Base-by-base conservation (phyloP, 305 asterid species). In the Solanum hybrid region DNA sequence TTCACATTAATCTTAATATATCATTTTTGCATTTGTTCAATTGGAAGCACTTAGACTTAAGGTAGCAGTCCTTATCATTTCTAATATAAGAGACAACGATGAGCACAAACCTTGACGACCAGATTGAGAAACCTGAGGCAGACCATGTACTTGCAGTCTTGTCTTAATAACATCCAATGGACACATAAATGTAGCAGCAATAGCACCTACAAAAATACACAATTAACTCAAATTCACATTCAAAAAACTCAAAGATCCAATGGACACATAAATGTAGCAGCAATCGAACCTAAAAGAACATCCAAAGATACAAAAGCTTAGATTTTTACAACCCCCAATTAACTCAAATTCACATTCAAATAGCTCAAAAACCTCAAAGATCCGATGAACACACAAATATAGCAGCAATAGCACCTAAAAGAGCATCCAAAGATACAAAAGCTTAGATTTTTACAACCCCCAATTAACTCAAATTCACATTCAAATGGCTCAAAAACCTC, bases 161-260 rank as follows among this genome's bases (percentile, higher is more conserved):
- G 99, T 97, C 93, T 97, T 97, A 77, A 96, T 94, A 37, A 97
- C 99, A 96, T 97, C 99, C 95, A 96, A 93, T 5, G 99, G 99
- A 90, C 99, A 95, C 88, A 96, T 91, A 92, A 94, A 93, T 81
- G 99, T 97, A 73, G 99, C 99, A 57, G 99, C 98, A 87, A 97
- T 96, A 79, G 98, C 99, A 94, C 98, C 99, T 97, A 65, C 31
- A 86, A 70, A n/a, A 12, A 29, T 11, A 31, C 10, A 34, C 72
- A 82, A 82, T 82, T 39, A 82, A 39, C 87, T 39, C 87, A 26
- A 81, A 26, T 26, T 38, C 15, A 81, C 27, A 89, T 15, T 61
- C 87, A 75, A 27, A 6, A 73, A 13, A 27, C 79, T 27, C 80
- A 75, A 75, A 75, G 80, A 75, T 75, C 61, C 29, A 80, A 73